Evolutionary conservation across 148 eudicot genomes (phyloP).

Genomic region (Talinum fruticosum): DNA sequence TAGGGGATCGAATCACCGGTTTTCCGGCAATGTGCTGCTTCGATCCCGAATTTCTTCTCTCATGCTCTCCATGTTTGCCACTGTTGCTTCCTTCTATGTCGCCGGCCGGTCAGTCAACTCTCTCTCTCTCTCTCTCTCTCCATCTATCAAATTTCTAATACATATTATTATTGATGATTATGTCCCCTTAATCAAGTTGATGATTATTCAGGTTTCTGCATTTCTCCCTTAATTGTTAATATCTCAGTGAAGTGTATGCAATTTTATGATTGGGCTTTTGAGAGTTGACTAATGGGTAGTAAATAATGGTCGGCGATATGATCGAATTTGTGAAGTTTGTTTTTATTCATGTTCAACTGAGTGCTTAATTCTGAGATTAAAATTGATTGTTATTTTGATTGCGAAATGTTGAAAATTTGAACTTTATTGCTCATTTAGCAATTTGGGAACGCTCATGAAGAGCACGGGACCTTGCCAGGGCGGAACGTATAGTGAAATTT

Average conservation of each 20-base stretch:
- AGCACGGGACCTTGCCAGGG: not conserved
- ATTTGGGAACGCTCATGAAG: no score
- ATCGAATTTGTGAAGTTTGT: not conserved
- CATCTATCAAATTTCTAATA: not conserved
- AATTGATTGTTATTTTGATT: not conserved
- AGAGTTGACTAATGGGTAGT: not conserved
- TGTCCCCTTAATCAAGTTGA: no score
- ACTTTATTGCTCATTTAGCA: not conserved
- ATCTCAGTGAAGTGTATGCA: not conserved
- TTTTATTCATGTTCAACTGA: not conserved
- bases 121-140: not conserved
- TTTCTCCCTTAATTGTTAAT: not conserved
- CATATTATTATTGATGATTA: not conserved
- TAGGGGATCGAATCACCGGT: constrained; percentile 42
- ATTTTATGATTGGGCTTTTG: not conserved
- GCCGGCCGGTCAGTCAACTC: constrained; percentile 57
- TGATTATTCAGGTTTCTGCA: not conserved
- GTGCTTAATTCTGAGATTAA: not conserved
- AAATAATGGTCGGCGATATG: not conserved
- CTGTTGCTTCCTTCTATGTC: constrained; percentile 64
- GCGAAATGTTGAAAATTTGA: not conserved
- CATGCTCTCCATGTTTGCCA: constrained; percentile 61
- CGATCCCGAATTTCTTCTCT: constrained; percentile 59
- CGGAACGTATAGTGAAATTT: not conserved
- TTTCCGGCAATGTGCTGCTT: constrained; percentile 29